Conservation (phyloP, 78 protist species). For the Dictyostelium purpureum region DNA sequence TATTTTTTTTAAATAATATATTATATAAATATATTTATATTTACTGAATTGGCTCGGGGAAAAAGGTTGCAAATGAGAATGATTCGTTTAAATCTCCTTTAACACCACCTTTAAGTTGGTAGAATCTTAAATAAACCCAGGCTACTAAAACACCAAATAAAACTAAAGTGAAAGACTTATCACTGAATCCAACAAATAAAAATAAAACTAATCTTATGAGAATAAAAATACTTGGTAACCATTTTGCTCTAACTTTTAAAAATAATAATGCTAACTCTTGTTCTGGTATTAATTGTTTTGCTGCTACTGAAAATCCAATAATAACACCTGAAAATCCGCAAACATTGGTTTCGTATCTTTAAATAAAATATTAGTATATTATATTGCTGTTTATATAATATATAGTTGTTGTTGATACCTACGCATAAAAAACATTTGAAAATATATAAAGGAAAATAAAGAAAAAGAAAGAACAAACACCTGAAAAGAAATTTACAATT, state of each 20-base stretch:
- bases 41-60: constrained; percentile 73
- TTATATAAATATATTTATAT: neutral
- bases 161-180: constrained; percentile 12
- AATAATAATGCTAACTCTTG: constrained; percentile 7
- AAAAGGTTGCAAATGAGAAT: constrained; percentile 57
- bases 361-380: neutral
- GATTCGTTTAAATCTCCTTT: constrained; percentile 61
- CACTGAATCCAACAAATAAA: neutral
- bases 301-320: constrained; percentile 27
- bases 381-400: neutral
- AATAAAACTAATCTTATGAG: neutral
- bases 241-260: constrained; percentile 2
- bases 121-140: constrained; percentile 70
- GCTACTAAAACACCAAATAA: neutral
- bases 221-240: constrained; percentile 1
- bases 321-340: constrained; percentile 74
- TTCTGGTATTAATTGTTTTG: constrained; percentile 60
- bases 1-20: neutral
- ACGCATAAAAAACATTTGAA: neutral
- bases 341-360: neutral
- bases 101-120: constrained; percentile 65
- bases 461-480: constrained; percentile 9
- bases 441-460: constrained; percentile 11
- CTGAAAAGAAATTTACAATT: constrained; percentile 24
- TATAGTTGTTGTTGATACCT: neutral